Conservation (phyloP, 306 rosid species). For the Pyrus betulifolia region DNA sequence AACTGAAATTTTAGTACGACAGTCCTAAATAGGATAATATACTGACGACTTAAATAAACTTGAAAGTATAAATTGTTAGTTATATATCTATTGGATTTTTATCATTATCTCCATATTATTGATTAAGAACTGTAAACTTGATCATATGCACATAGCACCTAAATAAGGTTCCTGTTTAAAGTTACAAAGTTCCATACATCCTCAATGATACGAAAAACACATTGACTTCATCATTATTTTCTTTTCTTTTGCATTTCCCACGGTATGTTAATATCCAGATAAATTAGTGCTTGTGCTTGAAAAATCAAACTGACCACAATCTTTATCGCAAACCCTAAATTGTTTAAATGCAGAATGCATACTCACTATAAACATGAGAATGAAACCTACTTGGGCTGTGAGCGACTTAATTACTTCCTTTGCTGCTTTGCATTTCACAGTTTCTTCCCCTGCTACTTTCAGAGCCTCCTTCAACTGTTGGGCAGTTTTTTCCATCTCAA, state of each 20-base stretch:
- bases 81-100: not conserved
- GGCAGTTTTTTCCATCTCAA: slow-evolving; percentile 67
- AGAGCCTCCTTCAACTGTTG: slow-evolving; percentile 80
- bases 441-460: slow-evolving; percentile 74
- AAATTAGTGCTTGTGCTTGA: not conserved
- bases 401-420: slow-evolving; percentile 93
- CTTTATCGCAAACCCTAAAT: not conserved
- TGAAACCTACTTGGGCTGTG: slow-evolving; percentile 64
- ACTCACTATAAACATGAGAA: not conserved
- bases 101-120: not conserved
- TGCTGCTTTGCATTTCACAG: slow-evolving; percentile 75
- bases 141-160: not conserved
- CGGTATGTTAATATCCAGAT: not conserved
- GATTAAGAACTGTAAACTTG: not conserved
- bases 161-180: not conserved
- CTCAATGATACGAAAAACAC: not conserved
- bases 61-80: not conserved
- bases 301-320: not conserved
- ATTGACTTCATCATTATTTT: not conserved
- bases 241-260: not conserved
- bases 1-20: not conserved
- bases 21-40: not conserved
- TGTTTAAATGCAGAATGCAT: not conserved
- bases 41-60: not conserved
- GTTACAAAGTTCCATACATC: not conserved